A percentile compares a stretch with the other conserved stretches of the same genome.
Evolutionary conservation across 495 filamentous ascomycete genomes (phyloP).

Genomic region (Trichoderma erinaceum): DNA sequence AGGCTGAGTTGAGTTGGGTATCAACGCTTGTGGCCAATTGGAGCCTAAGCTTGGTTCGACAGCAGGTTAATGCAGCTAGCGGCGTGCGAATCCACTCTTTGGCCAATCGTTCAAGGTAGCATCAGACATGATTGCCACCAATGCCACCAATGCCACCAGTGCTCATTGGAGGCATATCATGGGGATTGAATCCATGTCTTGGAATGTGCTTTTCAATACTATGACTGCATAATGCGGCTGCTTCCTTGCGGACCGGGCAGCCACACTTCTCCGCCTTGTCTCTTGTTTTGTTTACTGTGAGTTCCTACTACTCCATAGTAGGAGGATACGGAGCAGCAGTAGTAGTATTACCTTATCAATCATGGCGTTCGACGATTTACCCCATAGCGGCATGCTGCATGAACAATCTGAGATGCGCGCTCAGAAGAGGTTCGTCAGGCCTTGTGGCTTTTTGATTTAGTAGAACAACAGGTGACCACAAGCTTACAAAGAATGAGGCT

Average conservation of each 20-base stretch:
- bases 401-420: no score
- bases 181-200: background rate
- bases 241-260: background rate
- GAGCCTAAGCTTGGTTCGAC: conserved; percentile 25
- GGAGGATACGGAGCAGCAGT: background rate
- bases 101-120: background rate
- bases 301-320: background rate
- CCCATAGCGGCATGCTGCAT: no score
- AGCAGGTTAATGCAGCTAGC: conserved; percentile 14
- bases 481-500: background rate
- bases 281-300: background rate
- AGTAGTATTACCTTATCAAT: no score
- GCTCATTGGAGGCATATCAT: background rate
- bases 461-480: background rate
- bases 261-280: background rate
- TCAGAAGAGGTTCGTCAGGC: background rate
- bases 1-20: conserved; percentile 24
- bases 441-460: background rate
- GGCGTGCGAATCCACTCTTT: background rate
- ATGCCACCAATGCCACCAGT: conserved; percentile 10
- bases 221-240: conserved; percentile 6
- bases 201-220: background rate
- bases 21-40: conserved; percentile 27
- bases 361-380: no score
- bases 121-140: conserved; percentile 18